phyloP scores from a whole-genome alignment of 768 basidiomycete species.

The Sporobolomyces phaffii region DNA sequence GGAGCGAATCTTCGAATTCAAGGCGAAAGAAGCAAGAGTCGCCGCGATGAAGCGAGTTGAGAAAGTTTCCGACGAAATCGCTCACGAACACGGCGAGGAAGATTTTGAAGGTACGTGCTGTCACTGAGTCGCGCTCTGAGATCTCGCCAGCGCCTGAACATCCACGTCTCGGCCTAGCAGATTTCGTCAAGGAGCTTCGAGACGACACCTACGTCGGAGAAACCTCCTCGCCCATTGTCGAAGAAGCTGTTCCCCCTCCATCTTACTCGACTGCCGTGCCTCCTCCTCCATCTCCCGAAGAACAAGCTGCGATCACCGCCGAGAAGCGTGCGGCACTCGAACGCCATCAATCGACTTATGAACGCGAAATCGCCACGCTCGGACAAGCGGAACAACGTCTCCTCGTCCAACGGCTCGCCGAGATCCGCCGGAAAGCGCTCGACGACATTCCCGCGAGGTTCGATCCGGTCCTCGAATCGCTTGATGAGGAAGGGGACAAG shows the following conservation, averaged over 20 bases:
- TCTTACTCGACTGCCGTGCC: constrained; percentile 14
- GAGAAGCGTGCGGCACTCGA: constrained; percentile 40
- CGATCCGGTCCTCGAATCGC: constrained; percentile 17
- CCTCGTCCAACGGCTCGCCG: constrained; percentile 32
- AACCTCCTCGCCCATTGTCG: neutral
- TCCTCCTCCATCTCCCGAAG: constrained; percentile 26
- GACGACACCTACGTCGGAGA: constrained; percentile 4
- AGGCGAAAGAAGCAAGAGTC: constrained; percentile 28
- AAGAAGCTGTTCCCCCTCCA: constrained; percentile 11
- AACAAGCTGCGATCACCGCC: constrained; percentile 12
- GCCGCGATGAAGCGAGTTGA: constrained; percentile 37
- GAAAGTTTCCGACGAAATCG: constrained; percentile 28
- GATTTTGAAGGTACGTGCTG: constrained; percentile 29
- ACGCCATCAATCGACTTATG: constrained; percentile 36
- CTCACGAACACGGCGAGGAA: constrained; percentile 16
- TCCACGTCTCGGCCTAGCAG: neutral
- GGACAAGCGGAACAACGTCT: constrained; percentile 36
- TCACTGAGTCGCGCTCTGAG: neutral
- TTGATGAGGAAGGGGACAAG: constrained; percentile 40
- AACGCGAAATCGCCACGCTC: constrained; percentile 38
- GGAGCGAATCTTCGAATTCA: constrained; percentile 41
- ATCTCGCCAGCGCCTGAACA: neutral
- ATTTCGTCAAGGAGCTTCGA: constrained; percentile 35
- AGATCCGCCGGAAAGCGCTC: constrained; percentile 30
- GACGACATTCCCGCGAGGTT: constrained; percentile 39